These are phyloP conservation scores for Albifimbria verrucaria DNA, from an alignment of 2,329 filamentous ascomycete genomes.

Conservation along the genomic window DNA sequence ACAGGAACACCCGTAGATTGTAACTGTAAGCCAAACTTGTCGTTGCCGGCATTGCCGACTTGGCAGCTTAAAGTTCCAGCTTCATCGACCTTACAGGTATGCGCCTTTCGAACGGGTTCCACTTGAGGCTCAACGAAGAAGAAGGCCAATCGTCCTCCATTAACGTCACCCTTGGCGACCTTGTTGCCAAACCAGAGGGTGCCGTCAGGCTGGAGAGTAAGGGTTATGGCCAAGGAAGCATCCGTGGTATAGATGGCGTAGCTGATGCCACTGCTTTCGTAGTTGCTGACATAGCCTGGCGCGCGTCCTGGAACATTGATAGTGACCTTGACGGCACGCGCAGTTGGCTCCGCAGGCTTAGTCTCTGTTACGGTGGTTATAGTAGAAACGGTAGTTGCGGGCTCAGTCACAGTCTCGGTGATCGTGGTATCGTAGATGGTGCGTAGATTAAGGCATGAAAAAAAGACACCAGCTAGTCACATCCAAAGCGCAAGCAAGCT, in stretches of 20 bases:
- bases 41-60: neutral
- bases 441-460: too few species aligned
- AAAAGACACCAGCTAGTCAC: too few species aligned
- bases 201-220: neutral
- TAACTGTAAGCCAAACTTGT: neutral
- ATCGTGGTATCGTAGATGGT: neutral
- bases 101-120: neutral
- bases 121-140: neutral
- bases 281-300: neutral
- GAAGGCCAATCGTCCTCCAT: neutral
- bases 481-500: too few species aligned
- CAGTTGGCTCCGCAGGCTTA: neutral
- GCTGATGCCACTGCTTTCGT: neutral
- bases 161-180: neutral
- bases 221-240: neutral
- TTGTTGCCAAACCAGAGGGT: neutral
- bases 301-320: neutral
- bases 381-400: neutral
- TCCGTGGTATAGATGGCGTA: neutral
- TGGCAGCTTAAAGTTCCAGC: neutral
- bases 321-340: neutral
- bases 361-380: neutral
- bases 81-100: neutral
- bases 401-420: neutral
- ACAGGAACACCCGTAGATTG: neutral